These are phyloP conservation scores for Fonsecaea pugnacius DNA, from an alignment of 2,329 filamentous ascomycete genomes.

Conservation along the genomic window DNA sequence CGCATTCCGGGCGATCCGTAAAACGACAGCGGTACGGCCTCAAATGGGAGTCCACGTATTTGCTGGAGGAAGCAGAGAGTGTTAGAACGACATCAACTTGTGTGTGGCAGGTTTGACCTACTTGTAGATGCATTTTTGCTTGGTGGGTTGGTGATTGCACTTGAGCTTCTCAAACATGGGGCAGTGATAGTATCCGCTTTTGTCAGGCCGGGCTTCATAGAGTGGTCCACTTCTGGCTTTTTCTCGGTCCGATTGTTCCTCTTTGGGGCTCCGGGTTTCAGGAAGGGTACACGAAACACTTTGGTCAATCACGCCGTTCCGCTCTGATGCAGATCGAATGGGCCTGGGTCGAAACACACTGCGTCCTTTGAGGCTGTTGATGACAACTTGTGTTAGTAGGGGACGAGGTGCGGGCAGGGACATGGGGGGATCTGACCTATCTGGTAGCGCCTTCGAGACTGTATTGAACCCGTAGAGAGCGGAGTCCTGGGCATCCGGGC, in stretches of 20 bases:
- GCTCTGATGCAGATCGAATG: constrained; percentile 36
- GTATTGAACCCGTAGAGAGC: constrained; percentile 15
- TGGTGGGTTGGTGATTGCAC: constrained; percentile 90
- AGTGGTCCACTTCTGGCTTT: constrained; percentile 36
- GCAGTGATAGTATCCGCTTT: constrained; percentile 89
- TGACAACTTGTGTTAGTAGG: constrained; percentile 11
- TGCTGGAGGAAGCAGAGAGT: constrained; percentile 60
- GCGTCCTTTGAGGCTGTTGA: constrained; percentile 18
- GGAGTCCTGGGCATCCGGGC: constrained; percentile 15
- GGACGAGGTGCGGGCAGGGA: neutral
- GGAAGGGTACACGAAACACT: constrained; percentile 11
- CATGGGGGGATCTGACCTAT: constrained; percentile 25
- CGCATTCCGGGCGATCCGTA: constrained; percentile 66
- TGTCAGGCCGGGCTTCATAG: constrained; percentile 34
- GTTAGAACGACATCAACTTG: constrained; percentile 34
- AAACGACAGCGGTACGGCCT: constrained; percentile 94
- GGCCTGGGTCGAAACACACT: constrained; percentile 31
- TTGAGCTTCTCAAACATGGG: constrained; percentile 71
- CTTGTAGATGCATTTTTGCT: constrained; percentile 99
- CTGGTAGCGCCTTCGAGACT: constrained; percentile 14
- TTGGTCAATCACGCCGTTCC: constrained; percentile 27
- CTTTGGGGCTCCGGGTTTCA: constrained; percentile 26
- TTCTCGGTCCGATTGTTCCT: constrained; percentile 30
- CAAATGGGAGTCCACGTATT: constrained; percentile 94
- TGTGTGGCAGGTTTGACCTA: constrained; percentile 58